phyloP scores from a whole-genome alignment of 805 yeast genomes.

The Lipomyces sp. region DNA sequence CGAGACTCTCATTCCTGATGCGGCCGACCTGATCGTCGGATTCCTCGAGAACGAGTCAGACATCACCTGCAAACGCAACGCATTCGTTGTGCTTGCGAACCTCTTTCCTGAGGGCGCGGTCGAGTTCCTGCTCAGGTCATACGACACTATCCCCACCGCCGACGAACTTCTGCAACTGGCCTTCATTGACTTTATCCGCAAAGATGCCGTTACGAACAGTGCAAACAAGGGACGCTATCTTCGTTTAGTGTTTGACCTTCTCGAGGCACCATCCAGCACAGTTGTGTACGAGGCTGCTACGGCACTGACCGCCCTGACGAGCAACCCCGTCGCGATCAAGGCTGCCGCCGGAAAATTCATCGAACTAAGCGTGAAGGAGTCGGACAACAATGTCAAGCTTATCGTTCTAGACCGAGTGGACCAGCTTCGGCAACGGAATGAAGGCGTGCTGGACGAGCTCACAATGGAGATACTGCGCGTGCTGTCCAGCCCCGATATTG shows the following conservation, averaged over 20 bases:
- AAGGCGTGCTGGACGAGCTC: constrained; percentile 79
- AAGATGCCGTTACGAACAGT: constrained; percentile 64
- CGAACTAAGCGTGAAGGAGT: constrained; percentile 82
- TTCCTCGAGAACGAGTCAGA: constrained; percentile 82
- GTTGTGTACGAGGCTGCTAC: constrained; percentile 91
- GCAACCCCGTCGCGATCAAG: constrained; percentile 62
- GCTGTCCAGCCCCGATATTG: constrained; percentile 82
- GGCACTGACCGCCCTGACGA: constrained; percentile 58
- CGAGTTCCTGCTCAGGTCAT: constrained; percentile 70
- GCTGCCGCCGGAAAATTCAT: constrained; percentile 83
- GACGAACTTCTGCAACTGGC: constrained; percentile 87
- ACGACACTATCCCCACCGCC: constrained; percentile 55
- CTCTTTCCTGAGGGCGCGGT: constrained; percentile 83
- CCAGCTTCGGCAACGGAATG: constrained; percentile 67
- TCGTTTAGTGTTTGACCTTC: constrained; percentile 64
- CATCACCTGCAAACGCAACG: constrained; percentile 92
- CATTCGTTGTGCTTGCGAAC: constrained; percentile 80
- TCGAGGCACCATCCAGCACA: constrained; percentile 63
- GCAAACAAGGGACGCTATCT: constrained; percentile 69
- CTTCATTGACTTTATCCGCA: constrained; percentile 85
- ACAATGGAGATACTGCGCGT: constrained; percentile 83
- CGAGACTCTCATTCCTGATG: constrained; percentile 89
- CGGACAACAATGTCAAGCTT: constrained; percentile 93
- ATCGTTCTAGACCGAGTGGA: constrained; percentile 84
- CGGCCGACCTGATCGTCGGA: constrained; percentile 74